Percentiles rank a stretch among this genome's conserved stretches.
These are phyloP conservation scores for Trichoderma oligosporum DNA, from an alignment of 2,329 filamentous ascomycete genomes.

Conservation along the genomic window DNA sequence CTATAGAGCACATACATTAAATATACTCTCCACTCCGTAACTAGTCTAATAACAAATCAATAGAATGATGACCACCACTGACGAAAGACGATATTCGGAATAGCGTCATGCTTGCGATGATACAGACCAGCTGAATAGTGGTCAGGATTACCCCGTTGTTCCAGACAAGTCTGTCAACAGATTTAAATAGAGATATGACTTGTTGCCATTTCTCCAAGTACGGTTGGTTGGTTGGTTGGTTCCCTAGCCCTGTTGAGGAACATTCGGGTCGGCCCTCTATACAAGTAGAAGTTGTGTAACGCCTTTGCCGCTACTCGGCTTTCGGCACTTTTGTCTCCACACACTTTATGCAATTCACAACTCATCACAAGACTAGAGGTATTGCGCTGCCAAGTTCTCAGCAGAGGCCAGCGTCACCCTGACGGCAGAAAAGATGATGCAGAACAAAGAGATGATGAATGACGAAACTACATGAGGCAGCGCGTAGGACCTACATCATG, in stretches of 20 bases:
- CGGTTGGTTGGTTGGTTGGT: background rate
- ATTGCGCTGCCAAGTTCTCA: background rate
- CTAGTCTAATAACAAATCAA: too few species aligned
- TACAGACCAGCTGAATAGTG: background rate
- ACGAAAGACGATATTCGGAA: background rate
- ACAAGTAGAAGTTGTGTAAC: background rate
- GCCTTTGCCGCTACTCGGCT: slow-evolving; percentile 7
- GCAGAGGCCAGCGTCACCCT: slow-evolving; percentile 6
- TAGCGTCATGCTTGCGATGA: background rate
- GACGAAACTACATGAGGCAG: background rate
- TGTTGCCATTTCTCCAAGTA: too few species aligned
- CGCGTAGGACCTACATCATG: background rate
- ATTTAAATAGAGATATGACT: too few species aligned
- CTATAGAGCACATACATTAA: too few species aligned
- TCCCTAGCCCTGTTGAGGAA: slow-evolving; percentile 1
- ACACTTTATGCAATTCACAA: background rate
- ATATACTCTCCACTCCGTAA: background rate
- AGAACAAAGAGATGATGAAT: background rate
- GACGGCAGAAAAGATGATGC: background rate
- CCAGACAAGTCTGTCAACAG: too few species aligned
- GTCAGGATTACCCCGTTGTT: too few species aligned
- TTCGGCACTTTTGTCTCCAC: slow-evolving; percentile 10
- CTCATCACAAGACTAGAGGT: background rate
- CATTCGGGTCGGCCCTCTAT: background rate
- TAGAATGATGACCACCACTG: background rate